Conservation (phyloP, 2,329 filamentous ascomycete genomes). For the Diaporthe caulivora region DNA sequence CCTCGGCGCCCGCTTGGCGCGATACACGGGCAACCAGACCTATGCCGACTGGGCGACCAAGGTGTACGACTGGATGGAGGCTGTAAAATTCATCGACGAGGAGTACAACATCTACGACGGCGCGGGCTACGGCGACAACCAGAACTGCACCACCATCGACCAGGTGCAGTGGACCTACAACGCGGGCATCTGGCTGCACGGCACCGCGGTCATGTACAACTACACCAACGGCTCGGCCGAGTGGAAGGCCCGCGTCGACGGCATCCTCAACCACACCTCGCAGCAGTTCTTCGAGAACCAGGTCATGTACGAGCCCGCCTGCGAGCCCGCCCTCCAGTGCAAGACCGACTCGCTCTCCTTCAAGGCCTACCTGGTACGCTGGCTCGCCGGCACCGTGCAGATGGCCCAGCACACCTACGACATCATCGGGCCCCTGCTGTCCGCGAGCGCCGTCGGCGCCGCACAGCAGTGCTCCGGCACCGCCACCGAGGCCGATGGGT, state of each 20-base stretch:
- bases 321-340: constrained; percentile 62
- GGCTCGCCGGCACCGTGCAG: constrained; percentile 55
- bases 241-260: constrained; percentile 62
- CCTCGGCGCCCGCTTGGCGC: constrained; percentile 68
- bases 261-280: constrained; percentile 59
- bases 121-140: constrained; percentile 51
- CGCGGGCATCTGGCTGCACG: constrained; percentile 60
- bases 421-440: constrained; percentile 52
- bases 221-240: constrained; percentile 56
- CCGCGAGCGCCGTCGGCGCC: constrained; percentile 54
- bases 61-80: constrained; percentile 66
- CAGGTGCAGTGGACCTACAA: constrained; percentile 66
- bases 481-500: constrained; percentile 41
- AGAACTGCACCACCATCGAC: constrained; percentile 59
- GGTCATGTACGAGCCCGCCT: constrained; percentile 66
- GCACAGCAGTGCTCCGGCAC: constrained; percentile 51
- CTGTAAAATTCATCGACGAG: constrained; percentile 57
- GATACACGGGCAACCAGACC: constrained; percentile 73
- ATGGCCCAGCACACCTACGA: constrained; percentile 52
- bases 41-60: constrained; percentile 72
- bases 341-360: constrained; percentile 68
- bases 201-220: constrained; percentile 55
- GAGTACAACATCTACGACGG: constrained; percentile 63
- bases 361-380: constrained; percentile 70
- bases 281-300: constrained; percentile 62